These are phyloP conservation scores for Fusarium foetens DNA, from an alignment of 2,329 filamentous ascomycete species.

Conservation along the genomic window DNA sequence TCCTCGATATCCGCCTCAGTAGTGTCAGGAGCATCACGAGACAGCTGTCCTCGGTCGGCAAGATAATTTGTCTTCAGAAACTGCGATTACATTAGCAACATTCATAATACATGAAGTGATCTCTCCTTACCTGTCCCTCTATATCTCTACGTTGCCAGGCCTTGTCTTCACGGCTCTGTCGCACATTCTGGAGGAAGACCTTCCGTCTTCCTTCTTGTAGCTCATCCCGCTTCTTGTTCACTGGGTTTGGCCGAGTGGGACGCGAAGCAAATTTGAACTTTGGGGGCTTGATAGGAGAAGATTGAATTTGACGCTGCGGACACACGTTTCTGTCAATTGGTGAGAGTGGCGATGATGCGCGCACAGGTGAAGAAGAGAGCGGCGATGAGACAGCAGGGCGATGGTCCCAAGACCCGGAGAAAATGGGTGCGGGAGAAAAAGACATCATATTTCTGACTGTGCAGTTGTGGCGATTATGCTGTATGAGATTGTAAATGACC, in stretches of 20 bases:
- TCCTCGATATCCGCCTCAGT: constrained; percentile 65
- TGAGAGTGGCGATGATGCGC: constrained; percentile 60
- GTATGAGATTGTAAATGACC: constrained; percentile 40
- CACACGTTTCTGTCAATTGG: constrained; percentile 56
- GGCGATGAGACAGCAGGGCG: constrained; percentile 59
- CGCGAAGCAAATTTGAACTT: constrained; percentile 65
- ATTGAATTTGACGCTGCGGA: constrained; percentile 56
- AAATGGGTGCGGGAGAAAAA: constrained; percentile 55
- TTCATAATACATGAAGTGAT: not conserved
- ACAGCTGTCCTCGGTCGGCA: constrained; percentile 47
- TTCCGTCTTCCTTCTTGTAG: constrained; percentile 71
- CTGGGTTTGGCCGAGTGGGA: constrained; percentile 69
- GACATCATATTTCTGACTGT: constrained; percentile 53
- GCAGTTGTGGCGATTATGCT: constrained; percentile 47
- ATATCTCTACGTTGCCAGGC: constrained; percentile 70
- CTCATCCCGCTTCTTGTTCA: constrained; percentile 69
- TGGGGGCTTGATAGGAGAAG: constrained; percentile 55
- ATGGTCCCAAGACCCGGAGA: constrained; percentile 57
- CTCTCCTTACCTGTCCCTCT: constrained; percentile 60
- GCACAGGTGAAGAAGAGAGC: constrained; percentile 65
- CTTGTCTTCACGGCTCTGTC: constrained; percentile 68
- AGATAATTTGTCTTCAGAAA: constrained; percentile 52
- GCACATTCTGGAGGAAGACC: constrained; percentile 75
- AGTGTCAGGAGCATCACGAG: constrained; percentile 52
- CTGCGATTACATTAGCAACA: constrained; percentile 36